Percentiles rank a stretch among this genome's conserved stretches.
Conservation (phyloP, 2,329 filamentous ascomycete species). For the Onygenales sp. region DNA sequence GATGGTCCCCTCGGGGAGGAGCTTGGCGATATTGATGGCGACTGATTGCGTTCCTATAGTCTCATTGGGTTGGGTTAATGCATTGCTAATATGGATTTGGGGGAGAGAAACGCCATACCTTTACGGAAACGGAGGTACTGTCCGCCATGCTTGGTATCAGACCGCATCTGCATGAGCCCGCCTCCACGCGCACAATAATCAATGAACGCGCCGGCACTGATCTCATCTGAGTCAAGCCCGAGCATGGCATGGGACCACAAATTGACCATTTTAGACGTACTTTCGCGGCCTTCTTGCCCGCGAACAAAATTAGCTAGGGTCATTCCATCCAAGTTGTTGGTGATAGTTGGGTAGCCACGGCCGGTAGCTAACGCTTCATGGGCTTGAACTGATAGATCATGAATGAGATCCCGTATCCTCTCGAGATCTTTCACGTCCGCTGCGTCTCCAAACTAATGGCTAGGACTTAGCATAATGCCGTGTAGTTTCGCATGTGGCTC, state of each 20-base stretch:
- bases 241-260: slow-evolving; percentile 31
- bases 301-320: slow-evolving; percentile 28
- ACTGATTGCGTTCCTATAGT: not conserved
- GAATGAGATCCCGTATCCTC: slow-evolving; percentile 26
- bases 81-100: too few species aligned
- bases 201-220: slow-evolving; percentile 30
- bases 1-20: slow-evolving; percentile 15
- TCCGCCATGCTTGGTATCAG: slow-evolving; percentile 27
- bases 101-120: slow-evolving; percentile 6
- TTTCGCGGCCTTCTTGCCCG: slow-evolving; percentile 21
- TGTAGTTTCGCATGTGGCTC: slow-evolving; percentile 6
- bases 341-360: not conserved
- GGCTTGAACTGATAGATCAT: slow-evolving; percentile 20
- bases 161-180: slow-evolving; percentile 26
- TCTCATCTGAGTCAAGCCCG: slow-evolving; percentile 26
- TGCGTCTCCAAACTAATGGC: not conserved
- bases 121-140: slow-evolving; percentile 25
- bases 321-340: slow-evolving; percentile 22
- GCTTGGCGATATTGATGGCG: slow-evolving; percentile 13
- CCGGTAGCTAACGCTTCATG: slow-evolving; percentile 4
- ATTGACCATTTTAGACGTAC: slow-evolving; percentile 26
- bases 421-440: slow-evolving; percentile 26
- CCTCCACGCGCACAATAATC: slow-evolving; percentile 30
- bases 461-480: not conserved
- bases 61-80: not conserved